Evolutionary conservation across 768 basidiomycete species (phyloP).

Genomic region (Galerina marginata): DNA sequence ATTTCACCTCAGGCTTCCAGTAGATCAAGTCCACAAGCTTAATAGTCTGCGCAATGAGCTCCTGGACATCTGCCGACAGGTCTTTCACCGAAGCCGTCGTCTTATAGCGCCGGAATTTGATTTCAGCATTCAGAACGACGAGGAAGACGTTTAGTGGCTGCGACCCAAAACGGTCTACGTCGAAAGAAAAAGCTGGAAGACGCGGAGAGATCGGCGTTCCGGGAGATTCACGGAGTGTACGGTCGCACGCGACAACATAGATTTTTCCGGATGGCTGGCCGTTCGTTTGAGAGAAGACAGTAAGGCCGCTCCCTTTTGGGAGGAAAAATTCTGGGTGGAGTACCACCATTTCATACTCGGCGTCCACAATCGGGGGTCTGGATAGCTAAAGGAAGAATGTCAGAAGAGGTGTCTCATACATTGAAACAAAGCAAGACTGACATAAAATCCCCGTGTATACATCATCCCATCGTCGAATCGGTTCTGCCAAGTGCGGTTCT

Average conservation of each 20-base stretch:
- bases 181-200: slow-evolving; percentile 1
- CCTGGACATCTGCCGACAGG: no score
- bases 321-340: slow-evolving; percentile 8
- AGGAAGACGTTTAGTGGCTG: slow-evolving; percentile 10
- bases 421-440: not conserved
- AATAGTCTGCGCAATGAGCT: not conserved
- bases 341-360: slow-evolving; percentile 13
- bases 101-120: slow-evolving; percentile 10
- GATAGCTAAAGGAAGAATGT: not conserved
- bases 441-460: no score
- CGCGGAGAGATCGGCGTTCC: not conserved
- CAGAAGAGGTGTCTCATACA: not conserved
- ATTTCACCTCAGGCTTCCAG: no score
- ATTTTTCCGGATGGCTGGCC: not conserved
- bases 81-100: not conserved
- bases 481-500: not conserved
- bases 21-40: slow-evolving; percentile 12
- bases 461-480: not conserved
- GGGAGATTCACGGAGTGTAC: not conserved
- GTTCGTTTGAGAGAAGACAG: not conserved
- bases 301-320: not conserved
- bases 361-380: slow-evolving; percentile 11
- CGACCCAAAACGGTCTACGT: not conserved
- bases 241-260: not conserved
- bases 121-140: slow-evolving; percentile 10